Percentiles rank a stretch among this genome's conserved stretches.
phyloP scores from a whole-genome alignment of 805 yeast genomes.

The Candida railenensis region DNA sequence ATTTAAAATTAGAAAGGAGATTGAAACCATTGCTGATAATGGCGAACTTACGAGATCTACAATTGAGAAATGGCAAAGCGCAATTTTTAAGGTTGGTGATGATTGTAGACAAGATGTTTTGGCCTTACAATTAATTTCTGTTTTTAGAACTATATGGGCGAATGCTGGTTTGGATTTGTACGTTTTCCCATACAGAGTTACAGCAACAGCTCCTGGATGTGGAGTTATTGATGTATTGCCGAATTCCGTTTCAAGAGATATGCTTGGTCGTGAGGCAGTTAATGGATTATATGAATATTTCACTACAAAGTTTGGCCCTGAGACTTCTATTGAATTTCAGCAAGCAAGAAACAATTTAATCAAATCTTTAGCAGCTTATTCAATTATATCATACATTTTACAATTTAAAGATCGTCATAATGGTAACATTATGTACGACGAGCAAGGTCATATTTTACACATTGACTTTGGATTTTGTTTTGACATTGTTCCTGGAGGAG shows the following conservation, averaged over 20 bases:
- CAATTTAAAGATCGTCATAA: conserved; percentile 98
- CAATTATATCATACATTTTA: conserved; percentile 82
- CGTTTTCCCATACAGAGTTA: conserved; percentile 91
- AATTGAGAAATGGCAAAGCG: conserved; percentile 82
- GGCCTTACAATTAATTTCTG: conserved; percentile 87
- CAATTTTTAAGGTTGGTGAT: conserved; percentile 98
- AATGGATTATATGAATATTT: conserved; percentile 94
- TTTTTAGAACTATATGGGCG: conserved; percentile 89
- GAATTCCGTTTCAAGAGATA: conserved; percentile 91
- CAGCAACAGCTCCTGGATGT: conserved; percentile 99
- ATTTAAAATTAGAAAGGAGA: conserved; percentile 72
- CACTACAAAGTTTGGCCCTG: conserved; percentile 92
- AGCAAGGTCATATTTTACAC: conserved; percentile 90
- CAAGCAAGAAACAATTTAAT: conserved; percentile 89
- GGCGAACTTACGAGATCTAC: conserved; percentile 32
- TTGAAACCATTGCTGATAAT: conserved; percentile 40
- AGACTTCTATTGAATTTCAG: conserved; percentile 84
- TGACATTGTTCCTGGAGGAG: conserved; percentile 99
- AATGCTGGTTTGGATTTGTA: conserved; percentile 84
- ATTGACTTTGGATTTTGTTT: conserved; percentile 98
- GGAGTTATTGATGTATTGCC: conserved; percentile 98
- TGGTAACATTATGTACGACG: conserved; percentile 96
- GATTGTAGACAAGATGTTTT: conserved; percentile 97
- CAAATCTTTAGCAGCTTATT: conserved; percentile 91
- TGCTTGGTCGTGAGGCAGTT: conserved; percentile 98